A percentile compares a stretch with the other conserved stretches of the same genome.
These are phyloP conservation scores for Davidsoniella neocaledoniae DNA, from an alignment of 2,329 filamentous ascomycete species.

Conservation along the genomic window DNA sequence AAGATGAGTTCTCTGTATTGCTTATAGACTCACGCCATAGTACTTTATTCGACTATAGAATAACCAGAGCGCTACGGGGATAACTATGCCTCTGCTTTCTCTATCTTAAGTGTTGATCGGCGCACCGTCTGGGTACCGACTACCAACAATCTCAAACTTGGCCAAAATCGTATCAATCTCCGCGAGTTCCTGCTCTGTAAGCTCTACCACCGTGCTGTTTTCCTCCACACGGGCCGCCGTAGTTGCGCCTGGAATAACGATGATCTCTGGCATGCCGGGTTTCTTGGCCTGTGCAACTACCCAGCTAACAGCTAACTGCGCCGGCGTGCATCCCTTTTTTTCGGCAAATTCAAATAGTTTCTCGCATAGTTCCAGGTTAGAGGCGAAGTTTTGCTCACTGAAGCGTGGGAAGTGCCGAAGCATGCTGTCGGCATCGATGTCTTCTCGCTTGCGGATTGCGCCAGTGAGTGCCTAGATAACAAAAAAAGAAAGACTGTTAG, in stretches of 20 bases:
- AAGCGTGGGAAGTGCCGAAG: constrained; percentile 38
- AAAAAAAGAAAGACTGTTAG: constrained; percentile 16
- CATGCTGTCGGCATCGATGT: constrained; percentile 37
- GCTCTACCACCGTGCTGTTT: constrained; percentile 34
- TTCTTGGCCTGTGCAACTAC: constrained; percentile 30
- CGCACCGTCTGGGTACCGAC: constrained; percentile 27
- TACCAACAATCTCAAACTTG: constrained; percentile 30
- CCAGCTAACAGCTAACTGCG: constrained; percentile 54
- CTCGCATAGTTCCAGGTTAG: constrained; percentile 45
- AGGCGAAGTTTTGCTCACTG: constrained; percentile 41
- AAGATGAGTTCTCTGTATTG: no score
- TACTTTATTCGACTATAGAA: no score
- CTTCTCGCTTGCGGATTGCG: constrained; percentile 32
- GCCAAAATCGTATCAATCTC: constrained; percentile 33
- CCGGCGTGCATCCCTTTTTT: constrained; percentile 41
- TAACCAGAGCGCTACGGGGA: no score
- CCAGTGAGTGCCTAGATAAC: constrained; percentile 32
- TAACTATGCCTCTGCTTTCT: no score
- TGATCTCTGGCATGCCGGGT: constrained; percentile 37
- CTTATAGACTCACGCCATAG: no score
- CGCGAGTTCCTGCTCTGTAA: constrained; percentile 33
- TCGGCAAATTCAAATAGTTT: constrained; percentile 40
- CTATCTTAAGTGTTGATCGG: constrained; percentile 22
- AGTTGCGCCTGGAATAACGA: constrained; percentile 51
- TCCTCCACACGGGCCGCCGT: constrained; percentile 39